Evolutionary conservation across 805 yeast species (phyloP), one percentile per base, ranked within the genome.

Genomic region (Priceomyces carsonii): DNA sequence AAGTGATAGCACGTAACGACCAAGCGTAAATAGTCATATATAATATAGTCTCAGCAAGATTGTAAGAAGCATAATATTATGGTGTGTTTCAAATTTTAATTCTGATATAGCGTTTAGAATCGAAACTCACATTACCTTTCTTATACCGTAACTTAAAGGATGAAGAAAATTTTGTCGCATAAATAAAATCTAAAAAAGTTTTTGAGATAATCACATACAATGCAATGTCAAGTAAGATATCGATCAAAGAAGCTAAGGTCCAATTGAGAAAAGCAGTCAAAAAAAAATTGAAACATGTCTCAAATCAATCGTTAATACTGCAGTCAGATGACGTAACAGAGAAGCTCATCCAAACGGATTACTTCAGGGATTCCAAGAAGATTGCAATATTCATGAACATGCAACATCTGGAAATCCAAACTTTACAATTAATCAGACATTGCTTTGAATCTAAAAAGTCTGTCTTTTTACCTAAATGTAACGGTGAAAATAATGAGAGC

Each of bases 371-470:
- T 0, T 77, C 89, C 0, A 47, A 50, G 7, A 65, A 55, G 3
- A 55, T 89, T 2, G 96, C 83, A 0, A 51, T 87, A 19, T 90
- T 77, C 50, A 76, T 89, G 85, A 79, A 75, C 54, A 82, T 90
- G 89, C 87, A 82, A 2, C 45, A 59, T 14, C 71, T 79, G 33
- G 97, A 90, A 57, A 65, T 85, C 1, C 74, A 75, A 37, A 89
- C 96, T 0, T 48, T 56, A 7, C 54, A 53, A 0, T 57, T 89
- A 8, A 74, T 90, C 2, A 46, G 63, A 28, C 41, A 63, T 12
- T 75, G 85, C 7, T 79, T 84, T 36, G 51, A 51, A 0, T 57
- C 64, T 32, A 62, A 69, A 2, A 82, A 81, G 42, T 33, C 42
- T 2, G 80, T 84, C 0, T 85, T 66, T 46, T 55, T 83, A 6